phyloP scores from a whole-genome alignment of 2,329 filamentous ascomycete genomes.

The Anisogramma anomala region DNA sequence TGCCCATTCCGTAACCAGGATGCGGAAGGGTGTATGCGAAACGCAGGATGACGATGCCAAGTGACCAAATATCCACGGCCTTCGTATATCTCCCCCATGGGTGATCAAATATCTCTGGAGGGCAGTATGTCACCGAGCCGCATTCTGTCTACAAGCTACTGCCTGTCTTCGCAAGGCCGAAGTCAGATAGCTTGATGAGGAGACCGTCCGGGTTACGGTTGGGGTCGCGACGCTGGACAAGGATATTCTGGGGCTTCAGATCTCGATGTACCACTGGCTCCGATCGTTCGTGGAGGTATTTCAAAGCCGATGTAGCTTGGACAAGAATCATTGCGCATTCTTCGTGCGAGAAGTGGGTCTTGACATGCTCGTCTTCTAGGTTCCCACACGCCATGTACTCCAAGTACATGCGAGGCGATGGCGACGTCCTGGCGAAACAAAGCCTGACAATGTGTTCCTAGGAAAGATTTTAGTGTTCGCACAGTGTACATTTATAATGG shows the following conservation, averaged over 20 bases:
- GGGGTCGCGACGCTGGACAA: background rate
- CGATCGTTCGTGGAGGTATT: background rate
- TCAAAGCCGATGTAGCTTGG: background rate
- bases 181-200: background rate
- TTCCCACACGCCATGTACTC: background rate
- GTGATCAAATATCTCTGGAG: background rate
- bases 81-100: background rate
- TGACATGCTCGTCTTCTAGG: background rate
- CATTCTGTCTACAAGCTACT: background rate
- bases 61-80: constrained; percentile 5
- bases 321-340: no score
- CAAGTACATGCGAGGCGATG: no score
- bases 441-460: no score
- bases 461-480: no score
- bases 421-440: no score
- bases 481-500: no score
- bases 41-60: constrained; percentile 2
- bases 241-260: background rate
- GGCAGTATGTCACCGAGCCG: constrained; percentile 1
- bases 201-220: background rate
- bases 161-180: background rate
- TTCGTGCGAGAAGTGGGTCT: background rate
- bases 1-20: background rate
- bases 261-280: background rate
- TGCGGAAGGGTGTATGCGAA: constrained; percentile 2